Conservation (phyloP, 768 basidiomycete species). For the Suillus spraguei region DNA sequence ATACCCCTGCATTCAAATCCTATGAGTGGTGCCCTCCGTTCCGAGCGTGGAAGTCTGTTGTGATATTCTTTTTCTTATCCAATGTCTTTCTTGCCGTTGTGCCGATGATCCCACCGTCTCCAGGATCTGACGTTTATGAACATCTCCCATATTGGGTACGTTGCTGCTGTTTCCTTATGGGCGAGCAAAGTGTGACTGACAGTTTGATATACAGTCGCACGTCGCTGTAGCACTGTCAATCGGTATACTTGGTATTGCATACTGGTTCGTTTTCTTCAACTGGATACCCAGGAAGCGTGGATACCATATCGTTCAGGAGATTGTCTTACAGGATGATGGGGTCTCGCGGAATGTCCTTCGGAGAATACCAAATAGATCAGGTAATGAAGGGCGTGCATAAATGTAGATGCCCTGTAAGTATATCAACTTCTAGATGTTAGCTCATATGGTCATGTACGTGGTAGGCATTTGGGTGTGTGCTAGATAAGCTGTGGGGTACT, state of each 20-base stretch:
- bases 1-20: slow-evolving; percentile 43
- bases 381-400: not conserved
- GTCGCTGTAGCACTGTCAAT: slow-evolving; percentile 48
- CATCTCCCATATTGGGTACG: slow-evolving; percentile 71
- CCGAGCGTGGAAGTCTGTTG: slow-evolving; percentile 50
- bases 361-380: slow-evolving; percentile 31
- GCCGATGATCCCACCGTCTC: slow-evolving; percentile 63
- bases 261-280: slow-evolving; percentile 57
- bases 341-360: slow-evolving; percentile 56
- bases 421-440: not conserved
- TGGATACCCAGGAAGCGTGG: slow-evolving; percentile 51
- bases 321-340: slow-evolving; percentile 57
- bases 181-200: not conserved
- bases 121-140: slow-evolving; percentile 53
- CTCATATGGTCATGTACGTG: not conserved
- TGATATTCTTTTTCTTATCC: slow-evolving; percentile 60
- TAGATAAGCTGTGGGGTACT: slow-evolving; percentile 3
- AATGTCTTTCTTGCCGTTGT: slow-evolving; percentile 66
- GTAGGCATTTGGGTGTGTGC: not conserved
- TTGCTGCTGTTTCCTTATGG: slow-evolving; percentile 6
- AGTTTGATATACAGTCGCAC: slow-evolving; percentile 46
- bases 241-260: slow-evolving; percentile 50
- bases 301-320: slow-evolving; percentile 51
- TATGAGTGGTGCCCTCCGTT: slow-evolving; percentile 70
- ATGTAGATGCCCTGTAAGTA: not conserved